Evolutionary conservation across 495 filamentous ascomycete genomes (phyloP).

Genomic region (Penicillium flavigenum): DNA sequence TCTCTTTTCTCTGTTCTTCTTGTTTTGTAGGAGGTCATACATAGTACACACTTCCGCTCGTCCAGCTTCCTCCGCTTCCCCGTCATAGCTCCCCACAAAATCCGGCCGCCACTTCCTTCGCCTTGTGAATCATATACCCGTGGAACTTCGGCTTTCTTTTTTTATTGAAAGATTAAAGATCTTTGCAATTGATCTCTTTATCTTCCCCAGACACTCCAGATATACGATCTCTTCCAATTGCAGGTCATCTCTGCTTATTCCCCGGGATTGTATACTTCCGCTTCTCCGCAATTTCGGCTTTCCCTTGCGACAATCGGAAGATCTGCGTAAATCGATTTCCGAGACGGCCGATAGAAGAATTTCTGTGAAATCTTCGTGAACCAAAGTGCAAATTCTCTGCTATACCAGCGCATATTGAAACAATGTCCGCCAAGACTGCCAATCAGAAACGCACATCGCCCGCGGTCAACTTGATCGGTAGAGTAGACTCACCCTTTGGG

Average conservation of each 20-base stretch:
- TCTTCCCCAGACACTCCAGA: constrained; percentile 1
- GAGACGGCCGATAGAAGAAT: constrained; percentile 8
- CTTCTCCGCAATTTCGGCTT: constrained; percentile 27
- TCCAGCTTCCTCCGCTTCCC: constrained; percentile 47
- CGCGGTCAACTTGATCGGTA: constrained; percentile 93
- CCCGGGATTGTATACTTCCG: constrained; percentile 32
- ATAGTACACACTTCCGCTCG: constrained; percentile 40
- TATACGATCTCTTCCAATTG: constrained; percentile 10
- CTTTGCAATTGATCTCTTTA: constrained; percentile 4
- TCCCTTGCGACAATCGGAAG: constrained; percentile 15
- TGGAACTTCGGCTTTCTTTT: not conserved
- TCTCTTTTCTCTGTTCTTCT: constrained; percentile 2
- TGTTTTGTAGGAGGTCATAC: constrained; percentile 7
- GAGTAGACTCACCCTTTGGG: constrained; percentile 13
- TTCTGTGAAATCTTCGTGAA: constrained; percentile 8
- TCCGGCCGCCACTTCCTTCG: constrained; percentile 36
- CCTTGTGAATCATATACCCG: constrained; percentile 12
- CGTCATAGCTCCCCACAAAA: constrained; percentile 39
- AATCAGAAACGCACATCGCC: constrained; percentile 77
- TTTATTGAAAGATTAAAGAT: not conserved
- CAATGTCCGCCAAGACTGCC: constrained; percentile 64
- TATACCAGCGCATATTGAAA: constrained; percentile 23
- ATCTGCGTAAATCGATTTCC: constrained; percentile 14
- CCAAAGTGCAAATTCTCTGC: constrained; percentile 8
- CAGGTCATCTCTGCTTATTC: constrained; percentile 13